Evolutionary conservation across 805 yeast genomes (phyloP).

Genomic region (Teunomyces stri): DNA sequence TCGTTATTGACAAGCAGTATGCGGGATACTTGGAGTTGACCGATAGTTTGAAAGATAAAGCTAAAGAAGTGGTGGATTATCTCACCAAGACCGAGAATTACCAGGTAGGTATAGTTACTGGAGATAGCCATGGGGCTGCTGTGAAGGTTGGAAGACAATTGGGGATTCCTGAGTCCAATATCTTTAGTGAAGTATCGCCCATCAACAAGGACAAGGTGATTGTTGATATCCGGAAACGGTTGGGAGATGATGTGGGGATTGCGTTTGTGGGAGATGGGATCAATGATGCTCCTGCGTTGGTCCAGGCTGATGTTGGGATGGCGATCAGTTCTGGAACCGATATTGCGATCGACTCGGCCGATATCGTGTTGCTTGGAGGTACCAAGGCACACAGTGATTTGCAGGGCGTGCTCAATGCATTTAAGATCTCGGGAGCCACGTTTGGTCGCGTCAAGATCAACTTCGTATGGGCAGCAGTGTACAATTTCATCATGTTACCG

Average conservation of each 20-base stretch:
- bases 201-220: slow-evolving; percentile 71
- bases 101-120: slow-evolving; percentile 83
- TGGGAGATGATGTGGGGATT: slow-evolving; percentile 44
- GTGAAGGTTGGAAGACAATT: slow-evolving; percentile 59
- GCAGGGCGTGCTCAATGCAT: slow-evolving; percentile 54
- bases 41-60: slow-evolving; percentile 68
- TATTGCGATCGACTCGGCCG: slow-evolving; percentile 96
- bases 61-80: slow-evolving; percentile 56
- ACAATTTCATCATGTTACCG: slow-evolving; percentile 84
- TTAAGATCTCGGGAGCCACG: slow-evolving; percentile 68
- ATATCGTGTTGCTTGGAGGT: slow-evolving; percentile 68
- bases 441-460: slow-evolving; percentile 74
- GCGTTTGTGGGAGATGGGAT: slow-evolving; percentile 98
- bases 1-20: slow-evolving; percentile 56
- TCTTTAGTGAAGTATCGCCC: slow-evolving; percentile 77
- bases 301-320: slow-evolving; percentile 83
- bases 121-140: slow-evolving; percentile 72
- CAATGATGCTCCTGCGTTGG: slow-evolving; percentile 96
- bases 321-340: slow-evolving; percentile 93
- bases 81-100: slow-evolving; percentile 50
- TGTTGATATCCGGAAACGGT: slow-evolving; percentile 48
- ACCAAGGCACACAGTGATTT: slow-evolving; percentile 27
- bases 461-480: slow-evolving; percentile 82
- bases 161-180: slow-evolving; percentile 62
- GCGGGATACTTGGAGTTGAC: slow-evolving; percentile 65